A percentile compares a stretch with the other conserved stretches of the same genome.
phyloP scores from a whole-genome alignment of 495 filamentous ascomycete species.

The Aspergillus heteromorphus region DNA sequence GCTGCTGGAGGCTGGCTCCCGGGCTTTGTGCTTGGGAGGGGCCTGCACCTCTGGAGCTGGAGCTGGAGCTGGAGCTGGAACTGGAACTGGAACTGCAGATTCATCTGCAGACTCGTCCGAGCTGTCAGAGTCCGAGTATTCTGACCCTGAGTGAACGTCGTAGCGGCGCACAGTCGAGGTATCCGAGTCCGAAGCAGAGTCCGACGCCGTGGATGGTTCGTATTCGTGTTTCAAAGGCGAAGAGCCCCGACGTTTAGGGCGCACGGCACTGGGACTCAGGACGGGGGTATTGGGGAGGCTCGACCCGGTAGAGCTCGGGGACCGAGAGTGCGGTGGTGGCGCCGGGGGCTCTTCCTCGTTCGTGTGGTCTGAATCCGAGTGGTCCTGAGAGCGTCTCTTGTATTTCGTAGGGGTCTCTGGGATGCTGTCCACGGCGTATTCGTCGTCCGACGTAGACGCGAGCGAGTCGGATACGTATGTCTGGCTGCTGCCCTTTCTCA shows the following conservation, averaged over 20 bases:
- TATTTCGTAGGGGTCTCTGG: constrained; percentile 33
- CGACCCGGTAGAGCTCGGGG: constrained; percentile 39
- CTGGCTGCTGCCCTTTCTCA: constrained; percentile 39
- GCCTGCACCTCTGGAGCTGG: not conserved
- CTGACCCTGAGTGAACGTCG: constrained; percentile 41
- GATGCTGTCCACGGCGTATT: constrained; percentile 25
- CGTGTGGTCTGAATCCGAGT: constrained; percentile 22
- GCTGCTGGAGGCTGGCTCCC: constrained; percentile 33
- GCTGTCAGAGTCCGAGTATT: constrained; percentile 37
- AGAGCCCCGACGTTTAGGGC: constrained; percentile 66
- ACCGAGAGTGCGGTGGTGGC: constrained; percentile 48
- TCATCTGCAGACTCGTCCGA: constrained; percentile 54
- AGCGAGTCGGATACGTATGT: constrained; percentile 26
- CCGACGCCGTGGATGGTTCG: constrained; percentile 78
- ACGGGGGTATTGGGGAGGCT: constrained; percentile 50
- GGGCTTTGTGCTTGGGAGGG: not conserved
- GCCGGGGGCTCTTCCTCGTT: constrained; percentile 43
- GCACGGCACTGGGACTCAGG: constrained; percentile 34
- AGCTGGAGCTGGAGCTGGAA: constrained; percentile 20
- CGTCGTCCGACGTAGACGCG: constrained; percentile 24
- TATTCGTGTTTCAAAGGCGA: constrained; percentile 98
- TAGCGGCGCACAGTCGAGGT: constrained; percentile 48
- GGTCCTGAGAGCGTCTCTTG: constrained; percentile 27
- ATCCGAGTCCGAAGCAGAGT: constrained; percentile 47
- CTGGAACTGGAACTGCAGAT: constrained; percentile 15